A percentile compares a stretch with the other conserved stretches of the same genome.
Conservation (phyloP, 768 basidiomycete species). For the Infundibulicybe gibba region DNA sequence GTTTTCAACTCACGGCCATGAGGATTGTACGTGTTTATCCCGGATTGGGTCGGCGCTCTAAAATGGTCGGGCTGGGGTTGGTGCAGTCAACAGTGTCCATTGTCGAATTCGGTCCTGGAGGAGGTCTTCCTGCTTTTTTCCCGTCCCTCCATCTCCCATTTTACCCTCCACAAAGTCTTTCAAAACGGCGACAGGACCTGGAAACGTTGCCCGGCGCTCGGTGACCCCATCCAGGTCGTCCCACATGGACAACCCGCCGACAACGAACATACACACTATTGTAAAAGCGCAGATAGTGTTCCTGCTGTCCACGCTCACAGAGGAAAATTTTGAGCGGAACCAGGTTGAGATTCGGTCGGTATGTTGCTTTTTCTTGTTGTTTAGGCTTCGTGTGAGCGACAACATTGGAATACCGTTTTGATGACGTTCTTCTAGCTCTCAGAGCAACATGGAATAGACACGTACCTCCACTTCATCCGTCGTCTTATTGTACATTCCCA, state of each 20-base stretch:
- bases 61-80: too few relatives aligned
- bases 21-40: too few relatives aligned
- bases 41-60: too few relatives aligned
- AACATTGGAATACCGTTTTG: too few relatives aligned
- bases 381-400: too few relatives aligned
- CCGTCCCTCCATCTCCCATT: constrained; percentile 29
- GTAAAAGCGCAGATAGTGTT: constrained; percentile 98
- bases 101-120: constrained; percentile 38
- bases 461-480: constrained; percentile 96
- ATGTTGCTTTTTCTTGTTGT: constrained; percentile 25
- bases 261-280: constrained; percentile 86
- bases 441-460: constrained; percentile 95
- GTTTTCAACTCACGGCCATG: too few relatives aligned
- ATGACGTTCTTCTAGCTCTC: constrained; percentile 60
- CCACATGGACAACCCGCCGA: constrained; percentile 84
- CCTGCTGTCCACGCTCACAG: constrained; percentile 90
- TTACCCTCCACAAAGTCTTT: constrained; percentile 35
- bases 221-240: constrained; percentile 79
- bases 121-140: constrained; percentile 22
- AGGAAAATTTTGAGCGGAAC: constrained; percentile 95
- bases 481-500: constrained; percentile 90
- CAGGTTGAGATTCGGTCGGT: constrained; percentile 94
- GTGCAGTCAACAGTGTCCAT: constrained; percentile 11
- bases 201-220: constrained; percentile 67
- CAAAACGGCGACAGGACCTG: constrained; percentile 74